Evolutionary conservation across 2,329 filamentous ascomycete genomes (phyloP).

Genomic region (Colletotrichum sp.): DNA sequence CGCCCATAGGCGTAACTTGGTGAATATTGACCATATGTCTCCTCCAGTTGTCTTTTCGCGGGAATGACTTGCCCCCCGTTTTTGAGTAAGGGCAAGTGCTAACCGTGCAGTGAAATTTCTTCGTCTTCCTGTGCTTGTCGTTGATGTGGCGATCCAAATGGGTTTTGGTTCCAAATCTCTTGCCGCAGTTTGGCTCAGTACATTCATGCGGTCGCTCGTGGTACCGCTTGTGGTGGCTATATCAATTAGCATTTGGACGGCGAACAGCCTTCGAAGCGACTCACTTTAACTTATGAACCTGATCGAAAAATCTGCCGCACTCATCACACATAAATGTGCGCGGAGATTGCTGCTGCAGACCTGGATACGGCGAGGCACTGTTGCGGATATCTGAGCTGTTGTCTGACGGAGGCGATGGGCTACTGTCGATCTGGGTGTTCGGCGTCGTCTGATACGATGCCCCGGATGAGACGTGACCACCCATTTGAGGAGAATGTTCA

Average conservation of each 20-base stretch:
- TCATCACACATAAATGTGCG: constrained; percentile 42
- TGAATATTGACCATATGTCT: constrained; percentile 68
- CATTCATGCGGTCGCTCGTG: constrained; percentile 66
- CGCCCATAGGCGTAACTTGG: constrained; percentile 32
- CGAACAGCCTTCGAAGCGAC: constrained; percentile 20
- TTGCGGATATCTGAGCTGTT: constrained; percentile 39
- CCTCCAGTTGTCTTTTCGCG: constrained; percentile 68
- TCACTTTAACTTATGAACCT: constrained; percentile 65
- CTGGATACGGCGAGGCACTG: constrained; percentile 37
- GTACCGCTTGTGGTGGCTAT: constrained; percentile 65
- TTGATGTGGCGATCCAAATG: constrained; percentile 67
- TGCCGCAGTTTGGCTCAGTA: constrained; percentile 55
- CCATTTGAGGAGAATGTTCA: constrained; percentile 47
- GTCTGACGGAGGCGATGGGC: constrained; percentile 44
- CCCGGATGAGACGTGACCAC: constrained; percentile 42
- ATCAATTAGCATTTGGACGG: constrained; percentile 24
- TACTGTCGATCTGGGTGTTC: constrained; percentile 47
- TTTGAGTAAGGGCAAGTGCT: constrained; percentile 61
- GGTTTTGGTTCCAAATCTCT: constrained; percentile 65
- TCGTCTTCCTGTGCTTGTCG: constrained; percentile 64
- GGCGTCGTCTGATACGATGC: constrained; percentile 50
- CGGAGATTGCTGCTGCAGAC: constrained; percentile 24
- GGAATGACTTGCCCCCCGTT: constrained; percentile 62
- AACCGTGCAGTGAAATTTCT: constrained; percentile 63
- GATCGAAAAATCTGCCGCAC: constrained; percentile 55